phyloP scores from a whole-genome alignment of 1,139 yeast genomes.

The Suhomyces chickasaworum region DNA sequence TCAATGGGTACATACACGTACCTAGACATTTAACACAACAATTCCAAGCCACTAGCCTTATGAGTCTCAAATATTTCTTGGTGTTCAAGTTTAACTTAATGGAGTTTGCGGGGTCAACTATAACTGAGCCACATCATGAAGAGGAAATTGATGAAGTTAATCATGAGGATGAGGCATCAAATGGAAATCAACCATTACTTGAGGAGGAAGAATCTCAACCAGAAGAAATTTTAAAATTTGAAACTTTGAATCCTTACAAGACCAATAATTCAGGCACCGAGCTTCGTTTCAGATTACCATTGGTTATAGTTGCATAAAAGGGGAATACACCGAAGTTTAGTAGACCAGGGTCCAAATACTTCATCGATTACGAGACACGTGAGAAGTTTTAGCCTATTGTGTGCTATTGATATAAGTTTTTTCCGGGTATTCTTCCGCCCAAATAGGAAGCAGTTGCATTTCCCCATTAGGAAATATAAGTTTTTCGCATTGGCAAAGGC shows the following conservation, averaged over 20 bases:
- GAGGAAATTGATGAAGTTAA: neutral
- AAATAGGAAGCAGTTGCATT: conserved; percentile 3
- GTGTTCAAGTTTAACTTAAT: conserved; percentile 43
- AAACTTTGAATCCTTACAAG: conserved; percentile 22
- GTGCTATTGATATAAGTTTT: neutral
- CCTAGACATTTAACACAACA: conserved; percentile 39
- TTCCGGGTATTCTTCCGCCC: neutral
- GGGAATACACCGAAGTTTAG: neutral
- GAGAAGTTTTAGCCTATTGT: conserved; percentile 3
- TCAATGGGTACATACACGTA: conserved; percentile 35
- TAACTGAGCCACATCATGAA: neutral
- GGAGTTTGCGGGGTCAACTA: conserved; percentile 23
- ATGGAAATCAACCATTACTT: neutral
- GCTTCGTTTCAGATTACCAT: conserved; percentile 33
- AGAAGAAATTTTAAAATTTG: neutral
- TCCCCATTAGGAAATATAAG: conserved; percentile 12
- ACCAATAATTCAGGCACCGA: conserved; percentile 36
- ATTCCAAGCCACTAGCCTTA: conserved; percentile 39
- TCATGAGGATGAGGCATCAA: neutral
- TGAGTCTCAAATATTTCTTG: conserved; percentile 41
- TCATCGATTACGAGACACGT: too few species aligned
- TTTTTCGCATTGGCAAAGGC: neutral
- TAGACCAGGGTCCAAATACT: neutral
- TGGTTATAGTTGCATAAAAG: conserved; percentile 13
- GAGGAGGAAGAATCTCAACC: neutral